Conservation (phyloP, 2,329 filamentous ascomycete genomes). For the Teratosphaeria destructans region DNA sequence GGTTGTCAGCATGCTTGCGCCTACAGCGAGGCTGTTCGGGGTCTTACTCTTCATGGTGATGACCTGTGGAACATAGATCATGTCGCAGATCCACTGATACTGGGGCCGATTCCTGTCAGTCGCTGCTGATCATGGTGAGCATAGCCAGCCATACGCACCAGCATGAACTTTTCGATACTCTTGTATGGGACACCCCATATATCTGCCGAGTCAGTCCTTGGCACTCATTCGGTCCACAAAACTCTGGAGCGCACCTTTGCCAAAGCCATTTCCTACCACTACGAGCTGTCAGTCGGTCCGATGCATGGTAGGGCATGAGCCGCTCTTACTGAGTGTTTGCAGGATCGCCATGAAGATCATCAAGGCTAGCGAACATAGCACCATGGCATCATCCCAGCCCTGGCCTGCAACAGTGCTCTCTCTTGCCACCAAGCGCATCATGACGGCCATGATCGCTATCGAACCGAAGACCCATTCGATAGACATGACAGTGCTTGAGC, state of each 20-base stretch:
- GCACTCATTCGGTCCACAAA: background rate
- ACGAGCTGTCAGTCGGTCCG: background rate
- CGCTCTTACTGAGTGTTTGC: background rate
- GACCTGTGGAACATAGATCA: background rate
- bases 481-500: background rate
- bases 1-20: background rate
- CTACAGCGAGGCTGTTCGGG: background rate
- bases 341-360: background rate
- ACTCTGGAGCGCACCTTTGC: background rate
- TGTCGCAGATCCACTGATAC: background rate
- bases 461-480: background rate
- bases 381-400: background rate
- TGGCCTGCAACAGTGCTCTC: background rate
- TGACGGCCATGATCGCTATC: background rate
- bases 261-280: background rate
- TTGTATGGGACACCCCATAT: background rate
- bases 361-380: background rate
- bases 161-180: background rate
- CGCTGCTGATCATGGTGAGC: background rate
- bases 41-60: background rate
- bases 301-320: background rate
- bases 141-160: background rate
- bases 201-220: background rate
- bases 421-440: background rate
- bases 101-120: background rate